phyloP scores from a whole-genome alignment of 306 rosid species.

The Gillenia trifoliata region DNA sequence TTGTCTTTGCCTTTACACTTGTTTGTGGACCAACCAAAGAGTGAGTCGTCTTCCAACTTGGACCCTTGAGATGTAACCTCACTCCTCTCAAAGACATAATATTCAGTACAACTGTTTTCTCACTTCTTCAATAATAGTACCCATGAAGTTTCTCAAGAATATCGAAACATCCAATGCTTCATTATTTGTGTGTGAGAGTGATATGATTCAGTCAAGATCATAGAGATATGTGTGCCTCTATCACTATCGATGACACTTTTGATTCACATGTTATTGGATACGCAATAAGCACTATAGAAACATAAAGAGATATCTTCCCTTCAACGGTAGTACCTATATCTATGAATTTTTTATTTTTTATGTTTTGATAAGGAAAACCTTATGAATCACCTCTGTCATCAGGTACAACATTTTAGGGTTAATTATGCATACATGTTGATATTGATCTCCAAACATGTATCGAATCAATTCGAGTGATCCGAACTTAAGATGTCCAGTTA shows the following conservation, averaged over 20 bases:
- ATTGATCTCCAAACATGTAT: not conserved
- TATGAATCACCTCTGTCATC: not conserved
- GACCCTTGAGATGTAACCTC: not conserved
- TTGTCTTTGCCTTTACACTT: constrained; percentile 22
- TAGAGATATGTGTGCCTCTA: constrained; percentile 45
- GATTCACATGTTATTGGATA: constrained; percentile 12
- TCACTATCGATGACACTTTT: constrained; percentile 35
- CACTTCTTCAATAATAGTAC: not conserved
- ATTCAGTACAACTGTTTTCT: not conserved
- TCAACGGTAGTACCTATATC: not conserved
- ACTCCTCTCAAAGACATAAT: not conserved
- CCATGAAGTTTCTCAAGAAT: too few species aligned
- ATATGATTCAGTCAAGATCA: too few species aligned
- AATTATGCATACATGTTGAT: not conserved
- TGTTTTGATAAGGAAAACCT: not conserved
- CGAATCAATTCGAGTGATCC: not conserved
- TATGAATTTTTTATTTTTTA: not conserved
- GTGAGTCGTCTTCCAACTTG: constrained; percentile 19
- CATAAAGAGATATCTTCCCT: not conserved
- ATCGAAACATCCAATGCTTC: not conserved
- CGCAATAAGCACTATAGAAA: not conserved
- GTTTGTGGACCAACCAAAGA: constrained; percentile 41
- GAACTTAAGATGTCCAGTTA: not conserved
- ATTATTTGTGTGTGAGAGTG: too few species aligned
- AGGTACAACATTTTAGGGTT: not conserved